Conservation (phyloP, 1,139 yeast species). For the Casaregolazyma suthepensis region DNA sequence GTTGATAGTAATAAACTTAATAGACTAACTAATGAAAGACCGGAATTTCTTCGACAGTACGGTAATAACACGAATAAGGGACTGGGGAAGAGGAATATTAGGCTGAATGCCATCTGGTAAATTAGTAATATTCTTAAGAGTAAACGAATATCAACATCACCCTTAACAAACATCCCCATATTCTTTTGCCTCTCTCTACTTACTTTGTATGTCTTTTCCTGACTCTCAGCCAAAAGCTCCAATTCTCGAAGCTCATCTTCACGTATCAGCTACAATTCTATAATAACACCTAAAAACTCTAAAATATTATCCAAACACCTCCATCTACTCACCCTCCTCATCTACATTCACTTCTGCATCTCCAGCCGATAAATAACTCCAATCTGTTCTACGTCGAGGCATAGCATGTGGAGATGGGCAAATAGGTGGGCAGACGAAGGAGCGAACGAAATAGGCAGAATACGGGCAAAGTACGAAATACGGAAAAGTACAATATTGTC, state of each 20-base stretch:
- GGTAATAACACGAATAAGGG: conserved; percentile 29
- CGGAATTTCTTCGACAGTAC: conserved; percentile 28
- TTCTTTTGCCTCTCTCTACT: conserved; percentile 8
- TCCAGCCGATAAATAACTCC: conserved; percentile 17
- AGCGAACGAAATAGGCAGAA: too few relatives aligned
- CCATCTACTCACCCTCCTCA: conserved; percentile 20
- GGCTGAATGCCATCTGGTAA: conserved; percentile 20
- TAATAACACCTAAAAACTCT: not conserved
- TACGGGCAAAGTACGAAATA: not conserved
- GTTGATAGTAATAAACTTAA: conserved; percentile 24
- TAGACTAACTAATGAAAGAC: conserved; percentile 29
- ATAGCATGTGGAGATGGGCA: not conserved
- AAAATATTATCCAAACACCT: not conserved
- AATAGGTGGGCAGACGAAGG: too few relatives aligned
- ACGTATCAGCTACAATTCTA: conserved; percentile 21
- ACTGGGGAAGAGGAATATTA: conserved; percentile 29
- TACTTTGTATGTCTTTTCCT: conserved; percentile 21
- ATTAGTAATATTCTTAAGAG: too few relatives aligned
- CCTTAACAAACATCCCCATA: not conserved
- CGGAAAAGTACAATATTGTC: not conserved
- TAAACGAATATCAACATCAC: not conserved
- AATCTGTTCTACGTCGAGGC: conserved; percentile 19
- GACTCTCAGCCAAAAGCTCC: conserved; percentile 23
- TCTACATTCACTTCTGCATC: conserved; percentile 19
- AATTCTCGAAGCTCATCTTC: conserved; percentile 26